phyloP scores from a whole-genome alignment of 352 stramenopile genomes.

The Phytophthora vignae region DNA sequence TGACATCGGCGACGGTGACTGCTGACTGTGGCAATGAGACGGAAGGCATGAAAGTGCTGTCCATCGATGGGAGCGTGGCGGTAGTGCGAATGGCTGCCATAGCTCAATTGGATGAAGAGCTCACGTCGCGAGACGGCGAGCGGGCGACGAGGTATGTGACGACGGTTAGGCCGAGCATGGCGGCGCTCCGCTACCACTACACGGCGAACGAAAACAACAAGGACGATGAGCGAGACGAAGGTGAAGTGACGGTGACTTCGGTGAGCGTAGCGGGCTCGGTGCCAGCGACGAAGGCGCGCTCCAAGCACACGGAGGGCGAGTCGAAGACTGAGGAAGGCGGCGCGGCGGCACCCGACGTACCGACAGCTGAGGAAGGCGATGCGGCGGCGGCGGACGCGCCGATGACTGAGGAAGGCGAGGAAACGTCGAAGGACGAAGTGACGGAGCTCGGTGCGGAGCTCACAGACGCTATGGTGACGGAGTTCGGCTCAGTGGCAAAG shows the following conservation, averaged over 20 bases:
- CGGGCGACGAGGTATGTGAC: background rate
- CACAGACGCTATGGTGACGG: background rate
- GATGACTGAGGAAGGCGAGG: too few relatives aligned
- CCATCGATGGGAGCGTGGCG: background rate
- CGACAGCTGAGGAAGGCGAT: background rate
- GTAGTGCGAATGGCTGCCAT: background rate
- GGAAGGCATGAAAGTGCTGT: background rate
- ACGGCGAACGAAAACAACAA: background rate
- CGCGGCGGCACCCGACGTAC: background rate
- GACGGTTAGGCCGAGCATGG: background rate
- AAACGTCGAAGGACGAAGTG: background rate
- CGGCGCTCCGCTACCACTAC: background rate
- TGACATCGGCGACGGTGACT: background rate
- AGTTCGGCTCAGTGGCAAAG: background rate
- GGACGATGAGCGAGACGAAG: too few relatives aligned
- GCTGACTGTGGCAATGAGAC: background rate
- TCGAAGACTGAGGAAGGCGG: background rate
- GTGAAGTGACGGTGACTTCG: too few relatives aligned
- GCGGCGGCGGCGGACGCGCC: too few relatives aligned
- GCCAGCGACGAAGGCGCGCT: too few relatives aligned
- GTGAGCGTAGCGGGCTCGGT: too few relatives aligned
- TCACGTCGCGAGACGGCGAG: background rate
- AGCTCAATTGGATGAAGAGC: background rate
- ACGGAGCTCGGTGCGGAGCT: background rate
- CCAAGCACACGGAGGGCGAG: background rate